Percentiles rank a stretch among this genome's conserved stretches.
phyloP scores from a whole-genome alignment of 2,329 filamentous ascomycete genomes.

The Raffaelea deltoideospora region DNA sequence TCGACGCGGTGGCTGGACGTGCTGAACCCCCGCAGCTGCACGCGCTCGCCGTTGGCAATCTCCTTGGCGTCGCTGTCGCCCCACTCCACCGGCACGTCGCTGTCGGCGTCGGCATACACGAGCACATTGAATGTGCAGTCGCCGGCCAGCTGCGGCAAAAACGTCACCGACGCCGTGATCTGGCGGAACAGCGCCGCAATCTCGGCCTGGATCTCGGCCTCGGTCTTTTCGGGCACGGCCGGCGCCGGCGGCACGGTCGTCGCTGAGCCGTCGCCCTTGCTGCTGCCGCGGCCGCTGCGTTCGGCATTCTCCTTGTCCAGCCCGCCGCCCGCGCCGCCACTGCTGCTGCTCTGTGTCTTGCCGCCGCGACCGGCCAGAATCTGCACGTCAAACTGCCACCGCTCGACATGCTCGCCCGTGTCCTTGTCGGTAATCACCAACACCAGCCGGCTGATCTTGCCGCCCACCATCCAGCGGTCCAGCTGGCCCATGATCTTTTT shows the following conservation, averaged over 20 bases:
- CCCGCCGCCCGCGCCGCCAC: constrained; percentile 10
- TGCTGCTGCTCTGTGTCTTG: constrained; percentile 15
- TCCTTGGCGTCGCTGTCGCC: constrained; percentile 97
- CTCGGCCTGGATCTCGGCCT: constrained; percentile 85
- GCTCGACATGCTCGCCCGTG: constrained; percentile 86
- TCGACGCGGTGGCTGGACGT: constrained; percentile 90
- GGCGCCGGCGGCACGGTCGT: no score
- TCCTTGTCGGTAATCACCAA: constrained; percentile 96
- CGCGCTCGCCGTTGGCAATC: constrained; percentile 85
- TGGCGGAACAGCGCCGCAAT: constrained; percentile 96
- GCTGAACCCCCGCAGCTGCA: constrained; percentile 90
- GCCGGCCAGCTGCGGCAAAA: constrained; percentile 81
- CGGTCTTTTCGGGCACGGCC: constrained; percentile 57
- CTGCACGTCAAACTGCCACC: constrained; percentile 81
- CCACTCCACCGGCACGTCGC: constrained; percentile 95
- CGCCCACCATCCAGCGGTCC: constrained; percentile 92
- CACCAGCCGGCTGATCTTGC: constrained; percentile 94
- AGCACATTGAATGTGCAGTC: constrained; percentile 98
- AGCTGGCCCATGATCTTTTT: constrained; percentile 98
- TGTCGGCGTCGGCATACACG: constrained; percentile 93
- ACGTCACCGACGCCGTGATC: constrained; percentile 94
- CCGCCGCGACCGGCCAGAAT: constrained; percentile 22
- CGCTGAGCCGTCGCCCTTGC: constrained; percentile 10
- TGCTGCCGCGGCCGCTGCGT: constrained; percentile 14
- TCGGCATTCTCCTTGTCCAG: constrained; percentile 16